These are phyloP conservation scores for Plasmodium coatneyi DNA, from an alignment of 169 alveolate species.

Conservation along the genomic window DNA sequence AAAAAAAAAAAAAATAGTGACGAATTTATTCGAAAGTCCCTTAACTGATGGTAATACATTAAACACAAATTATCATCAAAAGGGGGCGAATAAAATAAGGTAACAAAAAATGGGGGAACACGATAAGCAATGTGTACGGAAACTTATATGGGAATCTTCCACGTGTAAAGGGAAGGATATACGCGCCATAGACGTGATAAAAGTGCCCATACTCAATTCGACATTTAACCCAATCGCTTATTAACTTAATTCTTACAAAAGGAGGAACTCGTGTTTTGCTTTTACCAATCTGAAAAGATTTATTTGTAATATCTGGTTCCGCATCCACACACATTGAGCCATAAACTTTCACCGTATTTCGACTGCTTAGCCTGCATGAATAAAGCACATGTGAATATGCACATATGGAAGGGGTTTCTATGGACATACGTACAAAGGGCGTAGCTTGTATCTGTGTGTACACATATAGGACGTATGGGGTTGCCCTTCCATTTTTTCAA, in stretches of 20 bases:
- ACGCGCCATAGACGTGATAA: not conserved
- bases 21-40: not conserved
- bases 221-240: not conserved
- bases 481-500: not conserved
- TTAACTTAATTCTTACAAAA: not conserved
- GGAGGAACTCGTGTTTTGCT: not conserved
- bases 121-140: not conserved
- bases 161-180: not conserved
- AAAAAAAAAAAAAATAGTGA: not conserved
- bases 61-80: not conserved
- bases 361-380: constrained; percentile 22
- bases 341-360: constrained; percentile 38
- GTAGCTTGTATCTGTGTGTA: not conserved
- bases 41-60: not conserved
- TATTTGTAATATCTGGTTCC: constrained; percentile 73
- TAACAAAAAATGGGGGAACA: not conserved
- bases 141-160: not conserved
- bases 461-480: not conserved
- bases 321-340: constrained; percentile 72
- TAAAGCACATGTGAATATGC: not conserved
- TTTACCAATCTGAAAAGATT: not conserved
- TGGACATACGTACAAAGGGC: not conserved
- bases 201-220: not conserved
- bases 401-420: not conserved
- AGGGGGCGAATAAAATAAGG: not conserved